Conservation (phyloP, 768 basidiomycete species). For the Kwoniella botswanensis region DNA sequence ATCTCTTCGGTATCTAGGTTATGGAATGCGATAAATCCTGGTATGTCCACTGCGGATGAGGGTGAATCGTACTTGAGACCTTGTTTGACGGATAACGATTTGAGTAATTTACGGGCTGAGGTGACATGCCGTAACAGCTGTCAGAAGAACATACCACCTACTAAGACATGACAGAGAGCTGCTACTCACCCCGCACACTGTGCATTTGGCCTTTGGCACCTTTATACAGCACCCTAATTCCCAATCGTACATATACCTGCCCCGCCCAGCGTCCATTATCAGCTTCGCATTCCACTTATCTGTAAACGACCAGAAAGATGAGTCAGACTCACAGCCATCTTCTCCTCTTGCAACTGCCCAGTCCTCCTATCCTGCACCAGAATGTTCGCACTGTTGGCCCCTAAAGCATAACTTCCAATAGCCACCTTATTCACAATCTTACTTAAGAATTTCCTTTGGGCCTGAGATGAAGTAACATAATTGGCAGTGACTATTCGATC, state of each 20-base stretch:
- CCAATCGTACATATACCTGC: conserved; percentile 85
- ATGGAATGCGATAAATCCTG: conserved; percentile 87
- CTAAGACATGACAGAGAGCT: too few relatives aligned
- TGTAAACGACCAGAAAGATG: background rate
- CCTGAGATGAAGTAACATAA: conserved; percentile 91
- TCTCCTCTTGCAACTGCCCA: conserved; percentile 93
- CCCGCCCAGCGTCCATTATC: background rate
- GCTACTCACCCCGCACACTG: conserved; percentile 77
- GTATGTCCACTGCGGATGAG: conserved; percentile 81
- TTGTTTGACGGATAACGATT: conserved; percentile 89
- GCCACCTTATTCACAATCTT: conserved; percentile 85
- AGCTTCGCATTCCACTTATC: background rate
- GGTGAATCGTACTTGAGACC: conserved; percentile 89
- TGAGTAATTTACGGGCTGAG: conserved; percentile 82
- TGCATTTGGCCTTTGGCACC: conserved; percentile 88
- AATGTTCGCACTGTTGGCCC: conserved; percentile 97
- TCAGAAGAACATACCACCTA: too few relatives aligned
- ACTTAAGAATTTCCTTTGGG: conserved; percentile 96
- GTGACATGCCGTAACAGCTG: too few relatives aligned
- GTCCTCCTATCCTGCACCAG: conserved; percentile 93
- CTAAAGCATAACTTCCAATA: conserved; percentile 83
- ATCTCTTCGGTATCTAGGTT: conserved; percentile 81
- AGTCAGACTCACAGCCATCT: conserved; percentile 67
- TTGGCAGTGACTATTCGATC: conserved; percentile 89
- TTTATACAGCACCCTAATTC: conserved; percentile 88